A percentile compares a stretch with the other conserved stretches of the same genome.
Conservation (phyloP, 2,329 filamentous ascomycete genomes). For the Camillea tinctor region DNA sequence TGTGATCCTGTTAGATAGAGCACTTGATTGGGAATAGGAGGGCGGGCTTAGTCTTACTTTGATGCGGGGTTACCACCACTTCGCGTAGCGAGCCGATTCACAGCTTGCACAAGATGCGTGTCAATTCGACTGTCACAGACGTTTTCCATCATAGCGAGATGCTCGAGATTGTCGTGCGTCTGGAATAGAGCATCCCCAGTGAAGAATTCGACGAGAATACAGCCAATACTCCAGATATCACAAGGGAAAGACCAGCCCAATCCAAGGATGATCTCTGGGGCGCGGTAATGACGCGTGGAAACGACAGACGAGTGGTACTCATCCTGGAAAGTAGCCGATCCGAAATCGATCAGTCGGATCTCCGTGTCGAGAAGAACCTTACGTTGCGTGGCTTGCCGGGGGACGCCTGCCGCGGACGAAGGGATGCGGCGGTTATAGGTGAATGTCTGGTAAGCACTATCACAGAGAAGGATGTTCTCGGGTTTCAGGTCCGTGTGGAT, state of each 20-base stretch:
- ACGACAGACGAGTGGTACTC: conserved; percentile 73
- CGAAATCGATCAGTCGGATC: conserved; percentile 70
- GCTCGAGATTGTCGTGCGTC: conserved; percentile 70
- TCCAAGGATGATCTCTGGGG: conserved; percentile 69
- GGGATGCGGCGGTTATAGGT: conserved; percentile 70
- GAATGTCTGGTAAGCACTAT: conserved; percentile 66
- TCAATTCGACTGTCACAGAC: conserved; percentile 62
- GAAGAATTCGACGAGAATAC: conserved; percentile 70
- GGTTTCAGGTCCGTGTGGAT: conserved; percentile 85
- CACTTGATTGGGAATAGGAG: not conserved
- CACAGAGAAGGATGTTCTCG: conserved; percentile 67
- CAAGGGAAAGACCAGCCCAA: conserved; percentile 71
- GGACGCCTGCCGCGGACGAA: conserved; percentile 60
- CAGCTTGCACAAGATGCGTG: conserved; percentile 54
- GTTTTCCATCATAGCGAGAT: conserved; percentile 74
- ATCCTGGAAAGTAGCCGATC: conserved; percentile 70
- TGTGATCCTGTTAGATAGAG: conserved; percentile 36
- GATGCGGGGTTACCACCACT: conserved; percentile 60
- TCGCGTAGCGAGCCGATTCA: conserved; percentile 56
- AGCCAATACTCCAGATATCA: conserved; percentile 73
- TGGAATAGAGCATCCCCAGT: conserved; percentile 71
- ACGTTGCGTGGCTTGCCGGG: conserved; percentile 61
- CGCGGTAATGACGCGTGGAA: conserved; percentile 67
- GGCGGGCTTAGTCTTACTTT: conserved; percentile 47
- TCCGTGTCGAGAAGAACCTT: conserved; percentile 67